Evolutionary conservation across 768 basidiomycete genomes (phyloP).

Genomic region (Agaricus blazei): DNA sequence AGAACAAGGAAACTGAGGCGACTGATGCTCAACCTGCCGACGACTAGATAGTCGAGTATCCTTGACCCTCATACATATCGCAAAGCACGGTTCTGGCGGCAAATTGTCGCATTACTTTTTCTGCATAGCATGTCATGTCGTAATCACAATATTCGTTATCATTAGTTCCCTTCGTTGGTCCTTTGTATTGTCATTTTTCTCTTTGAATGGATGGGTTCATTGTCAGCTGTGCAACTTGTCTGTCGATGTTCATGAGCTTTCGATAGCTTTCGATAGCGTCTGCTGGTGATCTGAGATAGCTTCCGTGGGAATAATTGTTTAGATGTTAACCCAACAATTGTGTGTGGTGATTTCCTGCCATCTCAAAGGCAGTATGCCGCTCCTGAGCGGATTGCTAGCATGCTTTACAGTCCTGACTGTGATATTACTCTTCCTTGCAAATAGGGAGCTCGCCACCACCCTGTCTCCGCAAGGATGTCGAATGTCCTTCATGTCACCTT

Average conservation of each 20-base stretch:
- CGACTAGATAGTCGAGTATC: constrained; percentile 39
- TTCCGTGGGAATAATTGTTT: constrained; percentile 17
- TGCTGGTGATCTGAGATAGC: background rate
- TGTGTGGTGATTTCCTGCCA: background rate
- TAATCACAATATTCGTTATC: constrained; percentile 8
- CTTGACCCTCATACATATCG: background rate
- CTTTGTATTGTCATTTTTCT: constrained; percentile 5
- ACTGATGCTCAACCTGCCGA: constrained; percentile 53
- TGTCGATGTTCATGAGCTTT: background rate
- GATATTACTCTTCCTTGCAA: constrained; percentile 37
- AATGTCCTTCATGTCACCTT: constrained; percentile 96
- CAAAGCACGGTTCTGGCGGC: background rate
- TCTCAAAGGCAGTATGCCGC: background rate
- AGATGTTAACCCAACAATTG: background rate
- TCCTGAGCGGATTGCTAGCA: constrained; percentile 27
- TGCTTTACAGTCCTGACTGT: constrained; percentile 29
- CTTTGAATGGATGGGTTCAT: constrained; percentile 8
- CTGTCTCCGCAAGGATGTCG: constrained; percentile 89
- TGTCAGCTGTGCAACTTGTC: background rate
- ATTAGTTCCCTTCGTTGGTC: constrained; percentile 7
- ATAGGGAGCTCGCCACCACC: constrained; percentile 35
- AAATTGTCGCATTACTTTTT: constrained; percentile 4
- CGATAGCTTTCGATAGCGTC: background rate
- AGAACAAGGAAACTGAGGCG: constrained; percentile 59
- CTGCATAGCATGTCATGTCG: constrained; percentile 10